A percentile compares a stretch with the other conserved stretches of the same genome.
Conservation (phyloP, 371 early-diverging fungal species). For the Paraphysoderma sedebokerense region DNA sequence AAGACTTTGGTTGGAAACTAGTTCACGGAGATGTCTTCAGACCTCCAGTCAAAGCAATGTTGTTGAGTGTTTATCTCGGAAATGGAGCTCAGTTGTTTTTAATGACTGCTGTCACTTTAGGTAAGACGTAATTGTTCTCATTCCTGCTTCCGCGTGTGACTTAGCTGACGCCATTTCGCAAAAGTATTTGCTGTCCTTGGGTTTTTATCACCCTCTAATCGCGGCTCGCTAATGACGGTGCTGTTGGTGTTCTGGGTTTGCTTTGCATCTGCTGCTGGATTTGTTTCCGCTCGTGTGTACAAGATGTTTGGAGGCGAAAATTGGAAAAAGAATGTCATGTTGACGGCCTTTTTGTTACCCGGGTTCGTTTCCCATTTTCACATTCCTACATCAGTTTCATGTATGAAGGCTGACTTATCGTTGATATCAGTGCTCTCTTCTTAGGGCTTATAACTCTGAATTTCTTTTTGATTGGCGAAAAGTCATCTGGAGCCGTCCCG, state of each 20-base stretch:
- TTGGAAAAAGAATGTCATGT: slow-evolving; percentile 63
- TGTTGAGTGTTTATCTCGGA: slow-evolving; percentile 73
- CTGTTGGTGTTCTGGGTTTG: slow-evolving; percentile 77
- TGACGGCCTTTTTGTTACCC: slow-evolving; percentile 73
- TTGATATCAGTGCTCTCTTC: slow-evolving; percentile 33
- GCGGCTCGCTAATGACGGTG: slow-evolving; percentile 79
- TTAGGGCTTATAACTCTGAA: slow-evolving; percentile 58
- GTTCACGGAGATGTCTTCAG: slow-evolving; percentile 86
- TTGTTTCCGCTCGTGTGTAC: slow-evolving; percentile 71
- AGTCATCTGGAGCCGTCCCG: slow-evolving; percentile 87
- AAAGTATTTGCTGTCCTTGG: slow-evolving; percentile 87
- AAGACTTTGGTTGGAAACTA: slow-evolving; percentile 84
- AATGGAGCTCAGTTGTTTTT: slow-evolving; percentile 76
- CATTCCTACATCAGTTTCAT: background rate
- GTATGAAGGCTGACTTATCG: background rate
- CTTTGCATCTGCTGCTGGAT: slow-evolving; percentile 74
- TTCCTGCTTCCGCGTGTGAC: background rate
- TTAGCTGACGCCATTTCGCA: background rate
- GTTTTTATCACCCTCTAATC: slow-evolving; percentile 85
- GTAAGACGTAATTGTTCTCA: slow-evolving; percentile 9
- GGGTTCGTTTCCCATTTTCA: slow-evolving; percentile 23
- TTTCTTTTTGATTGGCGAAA: slow-evolving; percentile 65
- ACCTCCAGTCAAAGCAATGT: slow-evolving; percentile 53
- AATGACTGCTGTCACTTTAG: slow-evolving; percentile 60
- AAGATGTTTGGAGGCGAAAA: slow-evolving; percentile 85